Evolutionary conservation across 2,329 filamentous ascomycete genomes (phyloP).

Genomic region (Hirsutella minnesotensis): DNA sequence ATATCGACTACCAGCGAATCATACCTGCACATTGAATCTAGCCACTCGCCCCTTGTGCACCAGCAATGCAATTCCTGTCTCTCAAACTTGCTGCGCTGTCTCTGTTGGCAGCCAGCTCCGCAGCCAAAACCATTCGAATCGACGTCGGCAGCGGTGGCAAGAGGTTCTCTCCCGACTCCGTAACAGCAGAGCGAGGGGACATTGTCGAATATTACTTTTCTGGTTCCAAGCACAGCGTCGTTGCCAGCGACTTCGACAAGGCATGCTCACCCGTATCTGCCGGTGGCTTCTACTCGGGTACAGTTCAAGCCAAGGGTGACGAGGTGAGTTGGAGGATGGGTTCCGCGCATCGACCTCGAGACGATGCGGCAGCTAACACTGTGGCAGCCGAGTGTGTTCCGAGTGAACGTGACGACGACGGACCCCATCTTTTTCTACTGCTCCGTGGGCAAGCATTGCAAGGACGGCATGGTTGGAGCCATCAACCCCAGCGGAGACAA

Average conservation of each 20-base stretch:
- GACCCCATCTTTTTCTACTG: constrained; percentile 20
- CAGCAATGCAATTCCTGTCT: constrained; percentile 7
- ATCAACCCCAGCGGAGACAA: constrained; percentile 13
- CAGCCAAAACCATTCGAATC: constrained; percentile 30
- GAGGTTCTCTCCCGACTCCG: constrained; percentile 25
- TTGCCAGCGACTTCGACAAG: constrained; percentile 31
- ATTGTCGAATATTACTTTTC: constrained; percentile 38
- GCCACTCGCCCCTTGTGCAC: too few species aligned
- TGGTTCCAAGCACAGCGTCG: constrained; percentile 33
- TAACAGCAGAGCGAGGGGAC: constrained; percentile 29
- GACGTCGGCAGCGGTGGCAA: constrained; percentile 32
- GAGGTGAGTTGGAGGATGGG: background rate
- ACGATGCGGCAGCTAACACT: background rate
- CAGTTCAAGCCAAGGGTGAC: constrained; percentile 1
- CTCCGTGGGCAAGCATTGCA: constrained; percentile 14
- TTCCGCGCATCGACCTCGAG: background rate
- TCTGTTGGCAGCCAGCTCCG: constrained; percentile 3
- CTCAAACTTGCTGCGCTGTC: constrained; percentile 6
- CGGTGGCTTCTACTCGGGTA: constrained; percentile 9
- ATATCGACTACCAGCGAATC: background rate
- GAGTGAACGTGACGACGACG: constrained; percentile 16
- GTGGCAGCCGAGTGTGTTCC: constrained; percentile 9
- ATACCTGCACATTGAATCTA: too few species aligned
- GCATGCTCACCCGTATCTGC: constrained; percentile 29
- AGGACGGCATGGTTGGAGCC: constrained; percentile 18